phyloP scores from a whole-genome alignment of 164 flowering plant species.

The Taxillus chinensis region DNA sequence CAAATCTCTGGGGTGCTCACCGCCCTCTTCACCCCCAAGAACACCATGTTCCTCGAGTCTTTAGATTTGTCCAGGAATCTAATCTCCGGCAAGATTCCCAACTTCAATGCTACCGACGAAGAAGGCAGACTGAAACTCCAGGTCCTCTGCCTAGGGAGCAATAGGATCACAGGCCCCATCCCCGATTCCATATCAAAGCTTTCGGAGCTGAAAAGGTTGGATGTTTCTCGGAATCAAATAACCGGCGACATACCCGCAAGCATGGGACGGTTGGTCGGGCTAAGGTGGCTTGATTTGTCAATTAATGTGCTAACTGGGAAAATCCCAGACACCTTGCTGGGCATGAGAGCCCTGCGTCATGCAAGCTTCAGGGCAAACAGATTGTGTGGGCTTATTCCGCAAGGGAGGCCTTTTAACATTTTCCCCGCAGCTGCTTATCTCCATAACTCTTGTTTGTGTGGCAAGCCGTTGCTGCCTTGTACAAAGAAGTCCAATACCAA shows the following conservation, averaged over 20 bases:
- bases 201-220: conserved; percentile 38
- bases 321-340: conserved; percentile 61
- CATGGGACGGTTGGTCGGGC: conserved; percentile 35
- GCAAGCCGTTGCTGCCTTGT: conserved; percentile 76
- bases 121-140: conserved; percentile 34
- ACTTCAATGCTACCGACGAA: conserved; percentile 13
- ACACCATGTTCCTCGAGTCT: conserved; percentile 46
- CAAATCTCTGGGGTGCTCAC: conserved; percentile 52
- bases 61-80: conserved; percentile 50
- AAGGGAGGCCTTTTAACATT: conserved; percentile 69
- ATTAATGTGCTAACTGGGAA: conserved; percentile 52
- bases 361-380: conserved; percentile 75
- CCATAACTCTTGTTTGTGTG: conserved; percentile 85
- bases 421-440: conserved; percentile 76
- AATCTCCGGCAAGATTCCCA: conserved; percentile 56
- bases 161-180: conserved; percentile 56
- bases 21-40: conserved; percentile 29
- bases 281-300: conserved; percentile 78
- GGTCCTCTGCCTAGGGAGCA: conserved; percentile 49
- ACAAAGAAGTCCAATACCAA: conserved; percentile 16
- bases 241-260: conserved; percentile 67
- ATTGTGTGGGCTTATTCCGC: conserved; percentile 84
- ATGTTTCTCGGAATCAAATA: conserved; percentile 60
- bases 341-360: conserved; percentile 35
- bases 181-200: conserved; percentile 74